Evolutionary conservation across 352 stramenopile genomes (phyloP), one percentile per base, ranked within the genome.

Genomic region (Pythium folliculosum): DNA sequence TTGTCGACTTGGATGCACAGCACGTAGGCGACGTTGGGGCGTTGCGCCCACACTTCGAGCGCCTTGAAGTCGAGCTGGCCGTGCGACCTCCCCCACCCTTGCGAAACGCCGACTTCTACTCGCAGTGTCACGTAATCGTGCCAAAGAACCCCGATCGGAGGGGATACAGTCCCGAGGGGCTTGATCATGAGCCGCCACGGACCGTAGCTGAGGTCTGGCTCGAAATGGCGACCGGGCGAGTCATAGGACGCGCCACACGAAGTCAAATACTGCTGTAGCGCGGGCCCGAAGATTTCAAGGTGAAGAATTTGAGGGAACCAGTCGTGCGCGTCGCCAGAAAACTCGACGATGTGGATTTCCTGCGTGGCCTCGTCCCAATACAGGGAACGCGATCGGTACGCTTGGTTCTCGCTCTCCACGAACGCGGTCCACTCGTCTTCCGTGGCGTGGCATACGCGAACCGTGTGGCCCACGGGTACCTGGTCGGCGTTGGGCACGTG

Each of bases 401-500:
- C 47, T 17, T 32, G 21, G 5, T 52, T 1, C 21, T 52, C 21
- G 13, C 47, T 52, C 47, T 52, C 21, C 1, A 52, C 17, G 47
- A 32, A 52, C 47, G 47, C 22, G 21, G n/a, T 52, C 47, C 47
- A 52, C 9, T 52, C n/a, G 7, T 52, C n/a, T 23, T 52, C 47
- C 2, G 47, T 52, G 10, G 47, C 47, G 5, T 25, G 5, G 10
- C 47, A 52, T 5, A 35, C 47, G 1, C 1, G 12, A 3, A 49
- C 10, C 4, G 17, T 6, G 16, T 49, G n/a, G 6, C 16, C 16
- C 43, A 49, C 16, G 40, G 40, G 40, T 2, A 47, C 40, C 3
- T 47, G 40, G 40, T 14, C 40, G 40, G 40, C 40, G 27, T 32
- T 32, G 27, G 40, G 40, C 40, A 47, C 8, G 3, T 47, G 40